These are phyloP conservation scores for Chaetomium olivaceum DNA, from an alignment of 2,329 filamentous ascomycete genomes.

Conservation along the genomic window DNA sequence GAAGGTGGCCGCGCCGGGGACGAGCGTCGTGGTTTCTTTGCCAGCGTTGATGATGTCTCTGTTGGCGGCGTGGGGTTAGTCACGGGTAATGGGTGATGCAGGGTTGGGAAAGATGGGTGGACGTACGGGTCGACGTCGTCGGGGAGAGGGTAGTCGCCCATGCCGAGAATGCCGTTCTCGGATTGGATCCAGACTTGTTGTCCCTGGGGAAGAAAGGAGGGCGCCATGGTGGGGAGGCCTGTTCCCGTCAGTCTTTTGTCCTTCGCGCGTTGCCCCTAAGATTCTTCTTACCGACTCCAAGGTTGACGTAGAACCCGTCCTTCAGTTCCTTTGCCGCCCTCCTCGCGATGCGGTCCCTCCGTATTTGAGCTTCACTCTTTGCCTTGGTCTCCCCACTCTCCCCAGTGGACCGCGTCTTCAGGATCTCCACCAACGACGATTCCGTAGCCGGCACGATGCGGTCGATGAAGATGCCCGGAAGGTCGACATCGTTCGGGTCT, in stretches of 20 bases:
- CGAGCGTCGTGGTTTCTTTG: constrained; percentile 81
- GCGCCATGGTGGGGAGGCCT: constrained; percentile 83
- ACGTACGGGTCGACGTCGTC: constrained; percentile 66
- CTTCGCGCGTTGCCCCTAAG: background rate
- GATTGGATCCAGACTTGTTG: constrained; percentile 80
- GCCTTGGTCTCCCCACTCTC: constrained; percentile 41
- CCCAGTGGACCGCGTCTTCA: constrained; percentile 55
- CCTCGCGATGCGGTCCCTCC: constrained; percentile 71
- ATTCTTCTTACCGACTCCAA: constrained; percentile 60
- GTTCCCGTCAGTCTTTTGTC: background rate
- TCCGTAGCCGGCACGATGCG: constrained; percentile 74
- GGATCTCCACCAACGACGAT: constrained; percentile 70
- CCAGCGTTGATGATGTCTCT: constrained; percentile 81
- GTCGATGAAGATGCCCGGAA: constrained; percentile 82
- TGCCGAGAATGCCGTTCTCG: constrained; percentile 82
- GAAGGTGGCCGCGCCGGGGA: constrained; percentile 75
- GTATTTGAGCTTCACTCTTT: constrained; percentile 50
- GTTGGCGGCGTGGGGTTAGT: background rate
- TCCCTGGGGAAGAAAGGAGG: constrained; percentile 68
- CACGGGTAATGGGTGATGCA: too few species aligned
- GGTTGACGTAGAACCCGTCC: constrained; percentile 76
- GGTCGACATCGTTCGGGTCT: constrained; percentile 70
- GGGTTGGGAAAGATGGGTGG: too few species aligned
- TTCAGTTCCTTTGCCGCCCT: constrained; percentile 80
- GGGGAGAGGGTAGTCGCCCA: constrained; percentile 76